Evolutionary conservation across 2,329 filamentous ascomycete species (phyloP), one percentile per base, ranked within the genome.

Genomic region (Plectosphaerella cucumerina): DNA sequence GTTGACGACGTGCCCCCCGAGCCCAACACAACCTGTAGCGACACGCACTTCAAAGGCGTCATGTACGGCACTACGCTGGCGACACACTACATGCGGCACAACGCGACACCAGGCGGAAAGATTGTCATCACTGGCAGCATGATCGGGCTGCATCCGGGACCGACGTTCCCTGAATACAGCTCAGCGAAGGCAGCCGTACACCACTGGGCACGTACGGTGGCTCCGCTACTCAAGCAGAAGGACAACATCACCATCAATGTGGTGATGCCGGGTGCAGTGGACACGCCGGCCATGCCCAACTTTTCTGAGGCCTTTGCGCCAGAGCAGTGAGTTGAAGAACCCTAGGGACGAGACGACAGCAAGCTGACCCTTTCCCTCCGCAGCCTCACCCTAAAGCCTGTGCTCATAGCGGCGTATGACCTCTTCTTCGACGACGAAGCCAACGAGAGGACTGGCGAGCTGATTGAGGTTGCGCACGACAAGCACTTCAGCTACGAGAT

Each of bases 11-110:
- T 75, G 22, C 75, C 75, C 3, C 63, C 72, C 1, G 67, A 68
- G 52, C 76, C 76, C 3, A 67, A 78, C 55, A 56, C 74, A 3
- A 50, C 58, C 1, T 71, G 69, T 50, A 77, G 74, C 1, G 75
- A 80, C 55, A 63, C 77, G 20, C 69, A 76, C 58, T 75, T 73
- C 62, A 79, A 78, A 58, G 73, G 72, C 5, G 70, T 80, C 1
- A 59, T 80, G 0, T 78, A 78, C 49, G 74, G 75, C 3, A 72
- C 69, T 1, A 68, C 70, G 49, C 65, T 80, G 10, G 73, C 77
- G 1, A 73, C 71, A 12, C 75, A 80, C 56, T 80, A 77, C 59
- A 79, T 80, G 76, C 67, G 75, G 9, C 70, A 76, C 51, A 80
- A 78, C 50, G 55, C 61, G 2, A 61, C 59, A 0, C 67, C 68